Evolutionary conservation across 164 flowering plant genomes (phyloP).

Genomic region (Tinospora cordifolia): DNA sequence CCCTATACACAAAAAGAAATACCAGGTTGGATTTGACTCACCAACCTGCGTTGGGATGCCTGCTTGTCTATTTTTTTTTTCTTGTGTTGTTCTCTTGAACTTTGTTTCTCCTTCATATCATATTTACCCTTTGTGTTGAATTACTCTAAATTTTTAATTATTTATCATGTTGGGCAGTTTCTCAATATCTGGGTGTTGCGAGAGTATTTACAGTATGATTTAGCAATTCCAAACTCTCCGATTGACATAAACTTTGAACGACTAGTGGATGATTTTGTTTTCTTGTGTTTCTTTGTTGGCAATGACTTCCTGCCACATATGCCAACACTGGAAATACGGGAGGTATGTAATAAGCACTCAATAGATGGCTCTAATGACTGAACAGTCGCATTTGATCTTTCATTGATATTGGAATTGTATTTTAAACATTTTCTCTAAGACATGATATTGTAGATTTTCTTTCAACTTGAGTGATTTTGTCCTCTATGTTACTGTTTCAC

Average conservation of each 20-base stretch:
- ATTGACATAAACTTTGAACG: slow-evolving; percentile 71
- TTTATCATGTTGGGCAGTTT: slow-evolving; percentile 47
- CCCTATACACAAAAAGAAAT: slow-evolving; percentile 92
- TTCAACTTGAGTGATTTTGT: slow-evolving; percentile 2
- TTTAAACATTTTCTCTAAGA: background rate
- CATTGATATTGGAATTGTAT: background rate
- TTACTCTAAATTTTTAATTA: background rate
- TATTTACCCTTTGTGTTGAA: background rate
- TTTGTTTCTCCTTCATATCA: background rate
- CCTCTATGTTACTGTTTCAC: background rate
- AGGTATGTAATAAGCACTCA: slow-evolving; percentile 42
- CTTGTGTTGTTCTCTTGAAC: background rate
- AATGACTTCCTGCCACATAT: slow-evolving; percentile 99
- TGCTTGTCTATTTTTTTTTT: background rate
- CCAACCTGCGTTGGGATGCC: background rate
- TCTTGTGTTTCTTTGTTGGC: slow-evolving; percentile 95
- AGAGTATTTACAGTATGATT: slow-evolving; percentile 77
- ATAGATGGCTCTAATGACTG: background rate
- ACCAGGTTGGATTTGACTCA: slow-evolving; percentile 53
- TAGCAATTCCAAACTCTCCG: slow-evolving; percentile 70
- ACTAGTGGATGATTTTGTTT: slow-evolving; percentile 92
- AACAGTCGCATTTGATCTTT: background rate
- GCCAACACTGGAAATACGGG: slow-evolving; percentile 98
- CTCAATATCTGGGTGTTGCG: slow-evolving; percentile 91
- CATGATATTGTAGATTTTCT: background rate